A percentile compares a stretch with the other conserved stretches of the same genome.
These are phyloP conservation scores for Phytopythium montanum DNA, from an alignment of 352 stramenopile species.

Conservation along the genomic window DNA sequence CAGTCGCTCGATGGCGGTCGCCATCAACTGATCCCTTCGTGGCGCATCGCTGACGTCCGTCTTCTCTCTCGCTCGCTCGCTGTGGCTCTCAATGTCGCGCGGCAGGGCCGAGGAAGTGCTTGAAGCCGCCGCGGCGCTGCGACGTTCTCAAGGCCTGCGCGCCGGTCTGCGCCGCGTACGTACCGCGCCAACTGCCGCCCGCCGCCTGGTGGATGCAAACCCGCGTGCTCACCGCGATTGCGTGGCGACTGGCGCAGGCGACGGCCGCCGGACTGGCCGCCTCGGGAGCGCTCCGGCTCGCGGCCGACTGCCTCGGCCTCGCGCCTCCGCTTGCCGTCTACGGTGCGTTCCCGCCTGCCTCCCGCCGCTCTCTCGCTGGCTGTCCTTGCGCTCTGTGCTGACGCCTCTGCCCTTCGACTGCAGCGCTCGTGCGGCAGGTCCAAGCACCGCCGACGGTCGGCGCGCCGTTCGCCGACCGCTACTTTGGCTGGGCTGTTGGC, in stretches of 20 bases:
- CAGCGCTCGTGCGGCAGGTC: constrained; percentile 61
- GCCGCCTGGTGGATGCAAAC: neutral
- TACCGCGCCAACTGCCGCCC: neutral
- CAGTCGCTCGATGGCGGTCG: neutral
- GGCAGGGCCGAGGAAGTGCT: neutral
- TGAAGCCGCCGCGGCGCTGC: neutral
- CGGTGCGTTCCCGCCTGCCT: neutral
- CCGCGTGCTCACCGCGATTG: neutral
- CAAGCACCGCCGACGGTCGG: constrained; percentile 37
- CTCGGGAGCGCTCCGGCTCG: constrained; percentile 89
- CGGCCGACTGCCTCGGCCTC: constrained; percentile 91
- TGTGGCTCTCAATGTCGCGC: neutral
- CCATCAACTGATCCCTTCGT: neutral
- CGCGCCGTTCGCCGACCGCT: constrained; percentile 3
- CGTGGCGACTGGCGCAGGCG: neutral
- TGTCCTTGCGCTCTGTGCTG: neutral
- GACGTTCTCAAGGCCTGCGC: neutral
- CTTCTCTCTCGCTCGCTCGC: neutral
- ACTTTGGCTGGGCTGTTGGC: constrained; percentile 63
- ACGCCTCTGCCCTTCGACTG: neutral
- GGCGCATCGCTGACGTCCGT: neutral
- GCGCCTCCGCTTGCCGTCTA: constrained; percentile 57
- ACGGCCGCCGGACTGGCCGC: constrained; percentile 6
- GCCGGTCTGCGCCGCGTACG: neutral
- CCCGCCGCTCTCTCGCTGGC: neutral